Evolutionary conservation across 495 filamentous ascomycete species (phyloP).

Genomic region (Hypoxylon lienhwacheense): DNA sequence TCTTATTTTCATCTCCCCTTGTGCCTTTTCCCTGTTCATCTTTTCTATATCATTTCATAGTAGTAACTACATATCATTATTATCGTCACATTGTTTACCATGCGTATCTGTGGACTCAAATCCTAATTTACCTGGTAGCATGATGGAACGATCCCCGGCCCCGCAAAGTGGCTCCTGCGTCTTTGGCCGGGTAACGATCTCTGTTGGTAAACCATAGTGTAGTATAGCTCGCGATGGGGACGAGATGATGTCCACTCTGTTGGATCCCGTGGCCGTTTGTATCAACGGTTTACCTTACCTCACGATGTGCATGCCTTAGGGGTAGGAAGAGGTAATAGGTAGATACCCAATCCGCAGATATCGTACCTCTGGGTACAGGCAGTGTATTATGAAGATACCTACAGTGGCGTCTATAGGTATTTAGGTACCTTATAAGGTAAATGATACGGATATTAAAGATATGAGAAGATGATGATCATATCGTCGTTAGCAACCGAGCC

Average conservation of each 20-base stretch:
- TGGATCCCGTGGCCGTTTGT: slow-evolving; percentile 5
- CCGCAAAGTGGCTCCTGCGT: slow-evolving; percentile 29
- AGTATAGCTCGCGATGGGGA: slow-evolving; percentile 7
- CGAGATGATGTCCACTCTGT: slow-evolving; percentile 15
- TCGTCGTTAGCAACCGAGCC: slow-evolving; percentile 21
- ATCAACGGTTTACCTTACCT: too few relatives aligned
- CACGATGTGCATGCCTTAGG: too few relatives aligned
- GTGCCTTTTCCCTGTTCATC: too few relatives aligned
- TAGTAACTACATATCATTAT: too few relatives aligned
- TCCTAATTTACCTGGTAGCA: neutral
- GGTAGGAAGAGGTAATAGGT: too few relatives aligned
- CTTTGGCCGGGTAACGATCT: slow-evolving; percentile 38
- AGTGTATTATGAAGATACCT: too few relatives aligned
- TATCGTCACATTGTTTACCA: neutral
- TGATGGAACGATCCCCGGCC: slow-evolving; percentile 12
- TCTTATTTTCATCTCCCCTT: slow-evolving; percentile 21
- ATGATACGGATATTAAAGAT: too few relatives aligned
- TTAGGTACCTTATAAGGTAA: too few relatives aligned
- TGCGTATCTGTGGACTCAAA: too few relatives aligned
- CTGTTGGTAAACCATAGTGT: too few relatives aligned
- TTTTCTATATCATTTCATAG: too few relatives aligned
- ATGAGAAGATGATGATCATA: slow-evolving; percentile 28
- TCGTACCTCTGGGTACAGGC: neutral
- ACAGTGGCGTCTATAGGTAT: too few relatives aligned
- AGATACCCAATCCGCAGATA: neutral